Percentiles rank a stretch among this genome's conserved stretches.
Conservation (phyloP, 768 basidiomycete species). For the Hysterangium stoloniferum region DNA sequence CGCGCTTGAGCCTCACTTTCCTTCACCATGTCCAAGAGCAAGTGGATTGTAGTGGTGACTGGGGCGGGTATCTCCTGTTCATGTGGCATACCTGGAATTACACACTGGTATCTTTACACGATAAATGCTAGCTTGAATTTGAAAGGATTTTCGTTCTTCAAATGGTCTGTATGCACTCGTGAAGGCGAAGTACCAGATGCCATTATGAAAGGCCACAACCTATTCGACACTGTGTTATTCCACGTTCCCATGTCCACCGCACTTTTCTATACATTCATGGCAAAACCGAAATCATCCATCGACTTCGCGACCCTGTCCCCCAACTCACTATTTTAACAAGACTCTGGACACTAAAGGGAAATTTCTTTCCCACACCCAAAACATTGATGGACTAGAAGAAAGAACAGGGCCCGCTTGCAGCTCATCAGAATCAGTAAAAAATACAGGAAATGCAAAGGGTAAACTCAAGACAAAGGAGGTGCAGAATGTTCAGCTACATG, state of each 20-base stretch:
- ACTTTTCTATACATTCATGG: slow-evolving; percentile 92
- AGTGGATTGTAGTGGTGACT: slow-evolving; percentile 82
- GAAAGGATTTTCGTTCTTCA: slow-evolving; percentile 91
- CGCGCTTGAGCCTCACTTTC: slow-evolving; percentile 64
- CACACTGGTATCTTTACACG: not conserved
- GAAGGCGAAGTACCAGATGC: slow-evolving; percentile 77
- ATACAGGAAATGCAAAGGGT: slow-evolving; percentile 56
- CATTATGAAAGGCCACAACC: slow-evolving; percentile 85
- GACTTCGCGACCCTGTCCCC: slow-evolving; percentile 73
- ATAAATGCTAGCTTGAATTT: slow-evolving; percentile 4
- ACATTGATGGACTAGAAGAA: slow-evolving; percentile 93
- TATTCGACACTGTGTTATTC: slow-evolving; percentile 92
- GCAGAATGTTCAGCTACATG: slow-evolving; percentile 88
- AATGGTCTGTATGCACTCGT: slow-evolving; percentile 89
- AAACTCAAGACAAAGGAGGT: slow-evolving; percentile 66
- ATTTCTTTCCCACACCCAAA: slow-evolving; percentile 91
- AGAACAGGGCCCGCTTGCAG: slow-evolving; percentile 65
- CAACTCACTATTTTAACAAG: slow-evolving; percentile 85
- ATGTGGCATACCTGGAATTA: slow-evolving; percentile 90
- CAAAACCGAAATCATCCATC: slow-evolving; percentile 77
- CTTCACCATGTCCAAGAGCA: slow-evolving; percentile 71
- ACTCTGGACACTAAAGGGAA: slow-evolving; percentile 77
- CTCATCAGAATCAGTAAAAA: slow-evolving; percentile 40
- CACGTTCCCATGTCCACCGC: slow-evolving; percentile 77
- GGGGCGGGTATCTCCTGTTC: slow-evolving; percentile 97